These are phyloP conservation scores for Cladophialophora exuberans DNA, from an alignment of 2,329 filamentous ascomycete species.

Conservation along the genomic window DNA sequence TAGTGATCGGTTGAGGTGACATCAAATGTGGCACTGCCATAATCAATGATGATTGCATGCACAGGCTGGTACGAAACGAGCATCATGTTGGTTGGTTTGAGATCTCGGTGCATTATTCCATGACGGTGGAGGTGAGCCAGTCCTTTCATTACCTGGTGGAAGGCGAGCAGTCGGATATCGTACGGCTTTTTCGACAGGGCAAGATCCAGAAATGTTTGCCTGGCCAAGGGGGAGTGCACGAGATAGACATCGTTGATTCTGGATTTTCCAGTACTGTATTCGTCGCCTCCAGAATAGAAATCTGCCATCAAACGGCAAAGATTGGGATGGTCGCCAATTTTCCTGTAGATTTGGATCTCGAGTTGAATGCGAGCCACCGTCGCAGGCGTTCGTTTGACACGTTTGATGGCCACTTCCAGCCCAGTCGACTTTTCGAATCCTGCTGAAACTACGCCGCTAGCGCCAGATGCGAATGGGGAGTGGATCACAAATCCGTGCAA, in stretches of 20 bases:
- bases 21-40: conserved; percentile 82
- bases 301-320: conserved; percentile 17
- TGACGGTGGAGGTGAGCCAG: conserved; percentile 82
- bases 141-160: conserved; percentile 87
- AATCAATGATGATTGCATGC: conserved; percentile 79
- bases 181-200: conserved; percentile 2
- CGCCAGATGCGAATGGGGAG: conserved; percentile 18
- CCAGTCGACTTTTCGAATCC: conserved; percentile 15
- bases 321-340: conserved; percentile 16
- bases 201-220: conserved; percentile 14
- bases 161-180: conserved; percentile 53
- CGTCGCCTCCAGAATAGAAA: conserved; percentile 16
- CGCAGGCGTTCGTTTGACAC: conserved; percentile 15
- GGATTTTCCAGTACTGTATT: conserved; percentile 15
- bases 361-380: conserved; percentile 8
- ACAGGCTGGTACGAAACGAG: conserved; percentile 89
- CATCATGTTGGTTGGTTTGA: conserved; percentile 90
- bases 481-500: conserved; percentile 20
- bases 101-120: conserved; percentile 85
- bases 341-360: conserved; percentile 14
- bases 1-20: conserved; percentile 13
- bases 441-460: conserved; percentile 20
- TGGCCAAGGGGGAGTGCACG: conserved; percentile 14
- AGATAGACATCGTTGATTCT: conserved; percentile 22
- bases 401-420: conserved; percentile 16